These are phyloP conservation scores for Chamaecrista fasciculata DNA, from an alignment of 306 rosid species.

Conservation along the genomic window DNA sequence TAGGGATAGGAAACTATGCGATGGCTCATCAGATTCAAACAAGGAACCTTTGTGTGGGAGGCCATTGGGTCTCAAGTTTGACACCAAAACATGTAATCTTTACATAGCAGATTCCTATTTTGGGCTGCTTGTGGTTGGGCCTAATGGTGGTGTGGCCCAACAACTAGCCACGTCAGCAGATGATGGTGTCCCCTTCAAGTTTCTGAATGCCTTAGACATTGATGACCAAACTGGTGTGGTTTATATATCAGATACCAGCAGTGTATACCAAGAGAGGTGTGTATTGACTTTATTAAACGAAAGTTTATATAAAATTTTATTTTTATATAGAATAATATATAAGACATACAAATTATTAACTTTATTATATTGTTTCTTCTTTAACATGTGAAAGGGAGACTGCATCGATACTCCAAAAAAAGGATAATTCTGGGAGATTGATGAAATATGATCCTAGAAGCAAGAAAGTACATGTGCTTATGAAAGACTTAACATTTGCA, in stretches of 20 bases:
- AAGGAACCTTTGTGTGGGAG: constrained; percentile 50
- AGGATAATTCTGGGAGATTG: constrained; percentile 54
- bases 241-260: constrained; percentile 54
- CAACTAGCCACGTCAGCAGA: constrained; percentile 36
- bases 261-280: constrained; percentile 44
- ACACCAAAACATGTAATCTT: constrained; percentile 6
- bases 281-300: background rate
- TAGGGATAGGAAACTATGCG: constrained; percentile 41
- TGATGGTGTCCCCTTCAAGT: constrained; percentile 39
- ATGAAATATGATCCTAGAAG: constrained; percentile 4
- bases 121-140: constrained; percentile 40
- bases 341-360: too few relatives aligned
- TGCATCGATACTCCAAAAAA: background rate
- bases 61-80: constrained; percentile 43
- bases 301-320: too few relatives aligned
- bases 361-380: too few relatives aligned
- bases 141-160: constrained; percentile 39
- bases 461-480: constrained; percentile 38
- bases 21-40: constrained; percentile 37
- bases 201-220: constrained; percentile 49
- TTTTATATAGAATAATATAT: too few relatives aligned
- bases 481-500: constrained; percentile 39
- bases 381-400: constrained; percentile 28
- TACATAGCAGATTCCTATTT: constrained; percentile 47
- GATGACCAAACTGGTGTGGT: constrained; percentile 39